These are phyloP conservation scores for Artemisia argyi DNA, from an alignment of 129 eudicot species.

Conservation along the genomic window DNA sequence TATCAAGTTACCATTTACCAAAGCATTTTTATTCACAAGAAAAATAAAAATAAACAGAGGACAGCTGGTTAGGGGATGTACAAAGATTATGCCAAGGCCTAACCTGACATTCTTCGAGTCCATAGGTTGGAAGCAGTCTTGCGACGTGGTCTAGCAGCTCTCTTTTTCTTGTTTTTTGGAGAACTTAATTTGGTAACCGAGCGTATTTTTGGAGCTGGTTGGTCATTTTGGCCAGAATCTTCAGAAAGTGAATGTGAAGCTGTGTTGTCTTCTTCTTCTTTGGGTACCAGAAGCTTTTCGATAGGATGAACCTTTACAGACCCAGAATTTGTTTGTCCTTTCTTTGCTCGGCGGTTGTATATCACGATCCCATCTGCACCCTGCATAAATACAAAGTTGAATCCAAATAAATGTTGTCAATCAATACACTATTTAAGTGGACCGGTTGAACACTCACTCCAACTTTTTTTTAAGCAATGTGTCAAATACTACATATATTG, in stretches of 20 bases:
- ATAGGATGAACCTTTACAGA: constrained; percentile 38
- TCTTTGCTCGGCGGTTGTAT: constrained; percentile 47
- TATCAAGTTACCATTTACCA: no score
- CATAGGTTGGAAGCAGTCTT: constrained; percentile 44
- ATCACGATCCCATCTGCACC: constrained; percentile 44
- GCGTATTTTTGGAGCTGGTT: constrained; percentile 43
- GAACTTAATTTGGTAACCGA: constrained; percentile 44
- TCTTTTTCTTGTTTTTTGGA: constrained; percentile 48
- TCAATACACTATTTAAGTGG: background rate
- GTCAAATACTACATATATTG: no score
- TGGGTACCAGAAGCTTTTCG: constrained; percentile 28
- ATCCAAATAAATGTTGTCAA: background rate
- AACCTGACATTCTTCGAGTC: constrained; percentile 46
- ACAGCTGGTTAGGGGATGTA: constrained; percentile 31
- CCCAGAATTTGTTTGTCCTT: constrained; percentile 40
- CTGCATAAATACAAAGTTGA: constrained; percentile 34
- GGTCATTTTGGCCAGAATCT: constrained; percentile 36
- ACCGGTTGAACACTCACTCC: no score
- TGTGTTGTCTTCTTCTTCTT: constrained; percentile 34
- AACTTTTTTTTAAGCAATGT: no score
- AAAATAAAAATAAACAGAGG: constrained; percentile 13
- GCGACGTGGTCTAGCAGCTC: constrained; percentile 52
- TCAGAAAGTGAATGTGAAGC: constrained; percentile 24
- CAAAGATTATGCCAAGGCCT: constrained; percentile 25
- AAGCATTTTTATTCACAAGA: constrained; percentile 29